These are phyloP conservation scores for Syncephalastrum sp. DNA, from an alignment of 371 early-diverging fungal genomes.

Conservation along the genomic window DNA sequence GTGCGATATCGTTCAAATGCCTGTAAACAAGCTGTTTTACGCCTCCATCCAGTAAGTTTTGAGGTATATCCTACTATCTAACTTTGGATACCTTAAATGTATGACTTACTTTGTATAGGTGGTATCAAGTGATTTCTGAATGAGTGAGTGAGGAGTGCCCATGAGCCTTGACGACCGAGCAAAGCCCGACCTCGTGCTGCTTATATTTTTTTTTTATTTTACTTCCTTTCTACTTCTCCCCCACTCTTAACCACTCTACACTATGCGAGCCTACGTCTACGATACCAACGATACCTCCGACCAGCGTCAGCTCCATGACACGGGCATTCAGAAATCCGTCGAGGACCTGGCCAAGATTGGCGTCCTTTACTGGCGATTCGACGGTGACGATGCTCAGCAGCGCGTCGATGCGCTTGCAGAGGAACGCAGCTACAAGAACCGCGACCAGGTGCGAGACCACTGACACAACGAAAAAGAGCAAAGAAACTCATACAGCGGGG, in stretches of 20 bases:
- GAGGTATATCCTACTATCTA: too few relatives aligned
- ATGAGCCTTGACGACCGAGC: too few relatives aligned
- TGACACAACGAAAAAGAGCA: background rate
- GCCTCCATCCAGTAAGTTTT: too few relatives aligned
- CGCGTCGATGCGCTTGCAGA: conserved; percentile 68
- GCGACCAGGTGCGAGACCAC: conserved; percentile 68
- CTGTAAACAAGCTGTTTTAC: too few relatives aligned
- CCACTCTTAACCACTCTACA: conserved; percentile 5
- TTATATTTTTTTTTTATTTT: conserved; percentile 3
- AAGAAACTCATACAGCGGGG: background rate
- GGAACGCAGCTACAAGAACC: conserved; percentile 85
- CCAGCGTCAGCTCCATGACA: conserved; percentile 78
- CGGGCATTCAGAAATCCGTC: conserved; percentile 53
- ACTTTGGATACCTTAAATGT: too few relatives aligned
- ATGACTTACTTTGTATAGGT: too few relatives aligned
- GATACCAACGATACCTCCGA: conserved; percentile 47
- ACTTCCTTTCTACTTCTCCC: background rate
- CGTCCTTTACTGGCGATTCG: conserved; percentile 73
- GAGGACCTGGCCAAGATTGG: conserved; percentile 68
- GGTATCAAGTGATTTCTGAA: too few relatives aligned
- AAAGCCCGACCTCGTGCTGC: too few relatives aligned
- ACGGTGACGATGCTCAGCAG: conserved; percentile 55
- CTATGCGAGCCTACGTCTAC: conserved; percentile 73
- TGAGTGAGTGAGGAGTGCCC: too few relatives aligned
- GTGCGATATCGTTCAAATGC: too few relatives aligned